Percentiles rank a stretch among this genome's conserved stretches.
These are phyloP conservation scores for Nelumbo lutea DNA, from an alignment of 164 flowering plant genomes.

Conservation along the genomic window DNA sequence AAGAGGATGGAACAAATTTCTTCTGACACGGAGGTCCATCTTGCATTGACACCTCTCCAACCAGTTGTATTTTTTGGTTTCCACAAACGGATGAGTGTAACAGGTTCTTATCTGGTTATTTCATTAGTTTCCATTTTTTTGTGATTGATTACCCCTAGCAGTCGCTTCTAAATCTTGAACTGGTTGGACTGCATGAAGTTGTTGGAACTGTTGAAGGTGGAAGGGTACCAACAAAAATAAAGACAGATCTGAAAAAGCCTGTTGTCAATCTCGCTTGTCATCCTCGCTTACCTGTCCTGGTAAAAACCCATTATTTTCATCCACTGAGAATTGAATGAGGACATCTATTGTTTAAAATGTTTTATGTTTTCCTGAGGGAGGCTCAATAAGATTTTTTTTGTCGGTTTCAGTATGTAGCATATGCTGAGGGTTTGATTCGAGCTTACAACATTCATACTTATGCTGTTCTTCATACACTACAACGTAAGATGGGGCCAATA, in stretches of 20 bases:
- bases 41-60: slow-evolving; percentile 95
- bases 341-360: not conserved
- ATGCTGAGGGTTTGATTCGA: slow-evolving; percentile 93
- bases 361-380: not conserved
- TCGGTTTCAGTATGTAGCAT: slow-evolving; percentile 84
- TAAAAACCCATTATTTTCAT: slow-evolving; percentile 19
- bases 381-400: slow-evolving; percentile 6
- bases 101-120: slow-evolving; percentile 48
- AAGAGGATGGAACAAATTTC: slow-evolving; percentile 80
- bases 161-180: slow-evolving; percentile 16
- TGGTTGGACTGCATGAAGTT: slow-evolving; percentile 45
- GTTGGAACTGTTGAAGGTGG: slow-evolving; percentile 99
- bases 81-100: slow-evolving; percentile 92
- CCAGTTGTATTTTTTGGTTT: slow-evolving; percentile 98
- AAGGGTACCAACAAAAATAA: slow-evolving; percentile 90
- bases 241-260: slow-evolving; percentile 96
- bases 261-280: slow-evolving; percentile 97
- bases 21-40: slow-evolving; percentile 88
- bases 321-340: not conserved
- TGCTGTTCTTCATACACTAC: slow-evolving; percentile 91
- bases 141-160: not conserved
- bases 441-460: slow-evolving; percentile 95
- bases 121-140: not conserved
- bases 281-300: slow-evolving; percentile 96
- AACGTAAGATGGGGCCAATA: slow-evolving; percentile 57